Percentiles rank a stretch among this genome's conserved stretches.
Evolutionary conservation across 2,329 filamentous ascomycete species (phyloP).

Genomic region (Ophiostoma angusticollis): DNA sequence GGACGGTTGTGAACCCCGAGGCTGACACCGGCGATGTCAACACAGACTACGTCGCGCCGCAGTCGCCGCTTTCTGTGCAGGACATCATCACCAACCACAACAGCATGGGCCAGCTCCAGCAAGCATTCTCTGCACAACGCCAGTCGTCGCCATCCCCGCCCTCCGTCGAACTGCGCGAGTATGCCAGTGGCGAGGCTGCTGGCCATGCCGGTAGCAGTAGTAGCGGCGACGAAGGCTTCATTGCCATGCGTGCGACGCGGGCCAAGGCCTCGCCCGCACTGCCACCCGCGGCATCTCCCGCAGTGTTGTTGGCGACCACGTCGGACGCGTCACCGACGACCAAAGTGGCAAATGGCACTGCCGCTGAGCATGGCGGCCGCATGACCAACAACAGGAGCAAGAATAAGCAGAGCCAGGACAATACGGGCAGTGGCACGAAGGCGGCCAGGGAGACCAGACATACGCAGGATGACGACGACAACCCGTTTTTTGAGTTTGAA

Average conservation of each 20-base stretch:
- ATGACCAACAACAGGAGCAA: neutral
- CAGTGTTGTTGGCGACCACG: no score
- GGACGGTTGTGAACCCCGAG: conserved; percentile 22
- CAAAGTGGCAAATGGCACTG: neutral
- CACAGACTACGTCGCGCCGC: neutral
- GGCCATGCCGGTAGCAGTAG: conserved; percentile 1
- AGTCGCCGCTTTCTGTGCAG: neutral
- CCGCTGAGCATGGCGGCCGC: neutral
- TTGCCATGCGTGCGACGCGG: conserved; percentile 12
- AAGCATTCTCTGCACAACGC: no score
- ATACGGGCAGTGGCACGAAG: no score
- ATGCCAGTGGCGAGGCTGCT: conserved; percentile 3
- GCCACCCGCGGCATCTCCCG: neutral
- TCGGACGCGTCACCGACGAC: neutral
- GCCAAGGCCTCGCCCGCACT: neutral
- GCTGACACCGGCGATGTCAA: conserved; percentile 2
- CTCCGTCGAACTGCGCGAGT: neutral
- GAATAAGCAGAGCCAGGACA: no score
- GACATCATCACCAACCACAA: no score
- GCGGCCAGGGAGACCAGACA: no score
- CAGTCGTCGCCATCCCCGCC: neutral
- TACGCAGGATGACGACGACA: no score
- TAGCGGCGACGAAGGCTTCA: conserved; percentile 11
- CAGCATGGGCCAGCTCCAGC: no score
- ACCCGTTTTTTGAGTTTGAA: conserved; percentile 17